phyloP scores from a whole-genome alignment of 2,329 filamentous ascomycete genomes.

The Leptosphaerulina australis region DNA sequence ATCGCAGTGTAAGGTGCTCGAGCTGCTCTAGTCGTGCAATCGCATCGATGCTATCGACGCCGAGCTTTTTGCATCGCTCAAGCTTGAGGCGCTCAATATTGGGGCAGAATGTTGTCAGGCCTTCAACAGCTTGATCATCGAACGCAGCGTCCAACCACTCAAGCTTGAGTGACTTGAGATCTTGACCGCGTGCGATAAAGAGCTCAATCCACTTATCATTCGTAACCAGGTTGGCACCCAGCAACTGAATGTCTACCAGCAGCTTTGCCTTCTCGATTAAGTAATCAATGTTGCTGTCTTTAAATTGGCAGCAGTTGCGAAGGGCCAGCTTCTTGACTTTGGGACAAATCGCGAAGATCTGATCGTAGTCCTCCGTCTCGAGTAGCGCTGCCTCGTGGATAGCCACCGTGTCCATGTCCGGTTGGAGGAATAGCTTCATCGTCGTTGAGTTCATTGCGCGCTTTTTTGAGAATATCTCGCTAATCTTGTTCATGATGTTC shows the following conservation, averaged over 20 bases:
- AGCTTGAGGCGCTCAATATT: slow-evolving; percentile 78
- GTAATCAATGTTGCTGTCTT: slow-evolving; percentile 82
- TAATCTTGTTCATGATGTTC: slow-evolving; percentile 61
- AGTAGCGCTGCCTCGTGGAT: slow-evolving; percentile 70
- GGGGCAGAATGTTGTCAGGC: slow-evolving; percentile 69
- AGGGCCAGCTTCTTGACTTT: slow-evolving; percentile 73
- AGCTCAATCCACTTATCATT: slow-evolving; percentile 76
- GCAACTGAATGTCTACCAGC: slow-evolving; percentile 76
- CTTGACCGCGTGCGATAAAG: slow-evolving; percentile 67
- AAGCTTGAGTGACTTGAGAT: slow-evolving; percentile 73
- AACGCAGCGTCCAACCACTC: slow-evolving; percentile 86
- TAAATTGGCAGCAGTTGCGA: slow-evolving; percentile 88
- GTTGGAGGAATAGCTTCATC: slow-evolving; percentile 57
- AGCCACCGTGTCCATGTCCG: slow-evolving; percentile 61
- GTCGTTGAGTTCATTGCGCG: slow-evolving; percentile 61
- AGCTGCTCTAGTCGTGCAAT: slow-evolving; percentile 69
- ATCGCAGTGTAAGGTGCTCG: slow-evolving; percentile 75
- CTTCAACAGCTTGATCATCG: slow-evolving; percentile 69
- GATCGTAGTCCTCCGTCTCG: slow-evolving; percentile 74
- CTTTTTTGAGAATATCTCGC: slow-evolving; percentile 69
- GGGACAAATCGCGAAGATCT: slow-evolving; percentile 78
- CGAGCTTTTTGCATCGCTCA: slow-evolving; percentile 77
- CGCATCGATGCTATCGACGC: slow-evolving; percentile 66
- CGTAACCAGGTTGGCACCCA: slow-evolving; percentile 82
- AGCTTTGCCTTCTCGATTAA: slow-evolving; percentile 72